phyloP scores from a whole-genome alignment of 441 rosid genomes.

The Geranium incanum region DNA sequence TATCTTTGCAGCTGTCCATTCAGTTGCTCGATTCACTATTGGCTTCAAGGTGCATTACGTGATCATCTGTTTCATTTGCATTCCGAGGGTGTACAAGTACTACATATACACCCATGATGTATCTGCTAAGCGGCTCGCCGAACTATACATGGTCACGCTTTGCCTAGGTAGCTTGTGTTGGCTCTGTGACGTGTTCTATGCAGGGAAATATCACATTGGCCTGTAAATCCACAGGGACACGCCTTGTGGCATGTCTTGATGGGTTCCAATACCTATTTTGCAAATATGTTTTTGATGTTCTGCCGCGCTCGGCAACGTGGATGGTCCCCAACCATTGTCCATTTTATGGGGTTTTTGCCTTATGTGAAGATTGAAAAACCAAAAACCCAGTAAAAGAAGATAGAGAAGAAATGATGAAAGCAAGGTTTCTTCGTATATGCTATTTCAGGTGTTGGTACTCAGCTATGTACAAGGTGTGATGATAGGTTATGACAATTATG shows the following conservation, averaged over 20 bases:
- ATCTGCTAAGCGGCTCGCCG: slow-evolving; percentile 20
- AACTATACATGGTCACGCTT: slow-evolving; percentile 20
- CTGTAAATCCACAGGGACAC: slow-evolving; percentile 24
- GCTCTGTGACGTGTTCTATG: slow-evolving; percentile 21
- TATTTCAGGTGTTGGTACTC: no score
- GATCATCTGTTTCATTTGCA: slow-evolving; percentile 23
- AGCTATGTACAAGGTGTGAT: no score
- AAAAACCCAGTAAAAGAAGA: slow-evolving; percentile 16
- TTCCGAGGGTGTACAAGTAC: slow-evolving; percentile 25
- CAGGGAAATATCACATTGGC: slow-evolving; percentile 21
- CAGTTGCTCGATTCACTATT: slow-evolving; percentile 17
- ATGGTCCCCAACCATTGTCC: slow-evolving; percentile 21
- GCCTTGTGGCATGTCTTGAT: slow-evolving; percentile 20
- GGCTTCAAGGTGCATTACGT: slow-evolving; percentile 26
- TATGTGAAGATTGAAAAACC: slow-evolving; percentile 27
- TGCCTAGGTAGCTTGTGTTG: slow-evolving; percentile 21
- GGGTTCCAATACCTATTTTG: slow-evolving; percentile 25
- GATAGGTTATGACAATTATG: no score
- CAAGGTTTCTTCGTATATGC: no score
- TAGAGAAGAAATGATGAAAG: not conserved
- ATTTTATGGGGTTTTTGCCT: slow-evolving; percentile 20
- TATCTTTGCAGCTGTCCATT: slow-evolving; percentile 21
- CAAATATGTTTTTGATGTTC: slow-evolving; percentile 18
- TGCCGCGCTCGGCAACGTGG: slow-evolving; percentile 23
- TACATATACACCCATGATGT: slow-evolving; percentile 23